phyloP scores from a whole-genome alignment of 768 basidiomycete species.

The Tulasnella sp. region DNA sequence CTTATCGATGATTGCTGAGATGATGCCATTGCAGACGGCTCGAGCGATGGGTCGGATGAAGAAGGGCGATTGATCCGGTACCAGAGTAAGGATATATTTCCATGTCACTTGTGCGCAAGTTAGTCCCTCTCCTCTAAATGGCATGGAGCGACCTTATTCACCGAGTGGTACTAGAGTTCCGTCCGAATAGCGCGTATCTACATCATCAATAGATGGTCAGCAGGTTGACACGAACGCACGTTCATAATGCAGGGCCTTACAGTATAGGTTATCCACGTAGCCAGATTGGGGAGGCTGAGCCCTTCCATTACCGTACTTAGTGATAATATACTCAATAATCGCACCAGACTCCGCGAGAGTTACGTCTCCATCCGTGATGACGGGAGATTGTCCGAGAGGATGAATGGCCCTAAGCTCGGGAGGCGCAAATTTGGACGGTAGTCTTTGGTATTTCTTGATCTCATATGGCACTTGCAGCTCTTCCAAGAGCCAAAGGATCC shows the following conservation, averaged over 20 bases:
- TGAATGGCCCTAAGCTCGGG: slow-evolving; percentile 29
- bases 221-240: background rate
- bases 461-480: slow-evolving; percentile 38
- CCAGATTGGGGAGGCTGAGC: slow-evolving; percentile 17
- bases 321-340: slow-evolving; percentile 37
- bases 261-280: slow-evolving; percentile 18
- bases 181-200: slow-evolving; percentile 22
- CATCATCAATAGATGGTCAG: background rate
- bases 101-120: slow-evolving; percentile 10
- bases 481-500: slow-evolving; percentile 30
- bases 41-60: slow-evolving; percentile 18
- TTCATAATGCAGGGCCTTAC: too few species aligned
- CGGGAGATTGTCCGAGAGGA: slow-evolving; percentile 38
- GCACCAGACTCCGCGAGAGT: slow-evolving; percentile 36
- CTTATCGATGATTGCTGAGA: slow-evolving; percentile 22
- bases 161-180: slow-evolving; percentile 22
- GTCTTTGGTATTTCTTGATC: slow-evolving; percentile 34
- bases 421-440: slow-evolving; percentile 28
- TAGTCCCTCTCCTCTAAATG: background rate
- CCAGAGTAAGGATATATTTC: slow-evolving; percentile 18
- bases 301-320: slow-evolving; percentile 29
- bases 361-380: slow-evolving; percentile 39
- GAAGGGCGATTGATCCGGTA: slow-evolving; percentile 18
- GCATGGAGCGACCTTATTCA: background rate
- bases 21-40: slow-evolving; percentile 13